Conservation (phyloP, 164 flowering plant species). For the Tetrastigma voinierianum region DNA sequence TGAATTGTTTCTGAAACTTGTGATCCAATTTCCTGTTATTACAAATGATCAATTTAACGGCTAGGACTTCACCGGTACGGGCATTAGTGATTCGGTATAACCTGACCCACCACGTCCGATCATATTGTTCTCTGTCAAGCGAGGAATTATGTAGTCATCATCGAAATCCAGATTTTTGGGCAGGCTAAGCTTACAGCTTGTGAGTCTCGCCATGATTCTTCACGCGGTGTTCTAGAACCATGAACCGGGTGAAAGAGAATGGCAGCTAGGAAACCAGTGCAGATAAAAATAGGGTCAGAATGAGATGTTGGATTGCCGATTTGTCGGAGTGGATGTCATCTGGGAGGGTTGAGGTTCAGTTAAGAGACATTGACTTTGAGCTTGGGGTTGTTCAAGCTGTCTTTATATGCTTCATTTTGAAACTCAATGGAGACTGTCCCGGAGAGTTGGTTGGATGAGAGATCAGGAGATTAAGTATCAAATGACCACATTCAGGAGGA, state of each 20-base stretch:
- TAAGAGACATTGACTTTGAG: constrained; percentile 41
- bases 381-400: constrained; percentile 61
- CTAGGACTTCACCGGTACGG: constrained; percentile 42
- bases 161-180: constrained; percentile 70
- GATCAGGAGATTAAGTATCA: constrained; percentile 49
- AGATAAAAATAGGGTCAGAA: constrained; percentile 31
- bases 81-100: constrained; percentile 43
- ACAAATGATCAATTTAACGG: constrained; percentile 82
- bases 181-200: constrained; percentile 68
- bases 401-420: constrained; percentile 46
- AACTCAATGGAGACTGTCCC: constrained; percentile 60
- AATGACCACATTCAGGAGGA: constrained; percentile 43
- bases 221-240: constrained; percentile 31
- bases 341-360: constrained; percentile 23
- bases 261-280: constrained; percentile 16
- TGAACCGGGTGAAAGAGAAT: constrained; percentile 16
- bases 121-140: constrained; percentile 55
- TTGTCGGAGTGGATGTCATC: constrained; percentile 17
- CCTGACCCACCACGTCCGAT: constrained; percentile 91
- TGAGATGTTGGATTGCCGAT: constrained; percentile 30
- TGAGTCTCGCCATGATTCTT: constrained; percentile 29
- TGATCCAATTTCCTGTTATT: constrained; percentile 35
- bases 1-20: constrained; percentile 58
- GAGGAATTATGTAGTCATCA: constrained; percentile 36
- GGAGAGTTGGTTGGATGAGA: constrained; percentile 67